Percentiles rank a stretch among this genome's conserved stretches.
Evolutionary conservation across 768 basidiomycete species (phyloP).

Genomic region (Roridomyces roridus): DNA sequence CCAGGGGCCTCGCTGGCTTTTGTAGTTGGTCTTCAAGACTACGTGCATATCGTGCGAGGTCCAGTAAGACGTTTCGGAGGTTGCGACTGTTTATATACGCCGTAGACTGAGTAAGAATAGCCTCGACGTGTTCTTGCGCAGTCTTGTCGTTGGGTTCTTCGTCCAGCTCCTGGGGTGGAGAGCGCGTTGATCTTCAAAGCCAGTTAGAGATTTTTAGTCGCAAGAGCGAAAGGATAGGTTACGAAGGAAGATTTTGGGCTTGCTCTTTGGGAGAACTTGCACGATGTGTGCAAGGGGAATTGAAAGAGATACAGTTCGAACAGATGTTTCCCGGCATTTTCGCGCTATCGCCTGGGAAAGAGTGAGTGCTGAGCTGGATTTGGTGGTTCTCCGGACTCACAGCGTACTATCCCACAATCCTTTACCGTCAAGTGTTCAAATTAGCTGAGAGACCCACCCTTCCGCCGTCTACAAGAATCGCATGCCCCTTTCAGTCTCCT

Average conservation of each 20-base stretch:
- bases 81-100: slow-evolving; percentile 20
- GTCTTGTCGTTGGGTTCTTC: slow-evolving; percentile 37
- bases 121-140: slow-evolving; percentile 46
- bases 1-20: neutral
- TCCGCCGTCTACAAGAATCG: slow-evolving; percentile 9
- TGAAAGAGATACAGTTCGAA: slow-evolving; percentile 51
- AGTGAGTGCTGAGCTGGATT: neutral
- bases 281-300: slow-evolving; percentile 43
- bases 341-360: slow-evolving; percentile 49
- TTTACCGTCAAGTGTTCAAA: neutral
- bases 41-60: slow-evolving; percentile 20
- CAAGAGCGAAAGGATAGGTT: neutral
- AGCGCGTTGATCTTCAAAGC: neutral
- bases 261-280: slow-evolving; percentile 4
- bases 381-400: neutral
- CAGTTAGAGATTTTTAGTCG: neutral
- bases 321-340: slow-evolving; percentile 49
- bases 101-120: slow-evolving; percentile 18
- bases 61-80: slow-evolving; percentile 16
- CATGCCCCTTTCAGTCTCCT: slow-evolving; percentile 21
- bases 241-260: neutral
- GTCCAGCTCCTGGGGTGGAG: neutral
- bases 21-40: slow-evolving; percentile 11
- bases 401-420: slow-evolving; percentile 7
- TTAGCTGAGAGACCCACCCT: neutral